Evolutionary conservation across 2,329 filamentous ascomycete genomes (phyloP), one percentile per base, ranked within the genome.

Genomic region (Diplocarpon rosae): DNA sequence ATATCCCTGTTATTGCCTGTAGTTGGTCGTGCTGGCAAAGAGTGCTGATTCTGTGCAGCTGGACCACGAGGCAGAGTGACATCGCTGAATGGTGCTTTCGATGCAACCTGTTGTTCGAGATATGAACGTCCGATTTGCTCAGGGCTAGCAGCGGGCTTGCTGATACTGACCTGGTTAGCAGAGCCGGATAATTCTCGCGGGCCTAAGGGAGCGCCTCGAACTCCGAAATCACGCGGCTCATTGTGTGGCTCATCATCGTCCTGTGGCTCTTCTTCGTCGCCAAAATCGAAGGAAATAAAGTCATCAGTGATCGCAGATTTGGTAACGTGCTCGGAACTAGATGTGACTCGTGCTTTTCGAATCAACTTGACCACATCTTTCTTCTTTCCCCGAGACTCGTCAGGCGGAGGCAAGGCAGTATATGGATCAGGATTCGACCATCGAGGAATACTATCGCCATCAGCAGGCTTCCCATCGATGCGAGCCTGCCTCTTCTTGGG

Each of bases 381-480:
- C 63, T 83, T 87, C 65, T 92, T 93, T 15, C 75, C 73, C 32
- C 76, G 71, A 5, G 69, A 71, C 43, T 88, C 83, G 52, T 89
- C 83, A 0, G 80, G 76, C 6, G 87, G 88, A 8, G 90, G 90
- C 9, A 95, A 69, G 2, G 78, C 84, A 5, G 86, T 94, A 64
- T 96, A 95, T 0, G 89, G 88, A 61, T 96, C 90, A 3, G 90
- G 89, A 56, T 96, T 96, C 4, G 88, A 95, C 90, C 90, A 96
- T 62, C 84, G 88, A 2, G 88, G 87, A 5, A 62, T 64, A 42
- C 57, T 54, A 12, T 68, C 65, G 43, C 69, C 60, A 49, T 65
- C 68, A 16, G 63, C 58, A n/a, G 66, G 60, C 8, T 61, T 61
- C 13, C 57, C 51, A 2, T 53, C 54, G 9, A 56, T 61, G 9